Percentiles rank a stretch among this genome's conserved stretches.
Conservation (phyloP, 345 rosid genomes). For the Dipteronia dyeriana region DNA sequence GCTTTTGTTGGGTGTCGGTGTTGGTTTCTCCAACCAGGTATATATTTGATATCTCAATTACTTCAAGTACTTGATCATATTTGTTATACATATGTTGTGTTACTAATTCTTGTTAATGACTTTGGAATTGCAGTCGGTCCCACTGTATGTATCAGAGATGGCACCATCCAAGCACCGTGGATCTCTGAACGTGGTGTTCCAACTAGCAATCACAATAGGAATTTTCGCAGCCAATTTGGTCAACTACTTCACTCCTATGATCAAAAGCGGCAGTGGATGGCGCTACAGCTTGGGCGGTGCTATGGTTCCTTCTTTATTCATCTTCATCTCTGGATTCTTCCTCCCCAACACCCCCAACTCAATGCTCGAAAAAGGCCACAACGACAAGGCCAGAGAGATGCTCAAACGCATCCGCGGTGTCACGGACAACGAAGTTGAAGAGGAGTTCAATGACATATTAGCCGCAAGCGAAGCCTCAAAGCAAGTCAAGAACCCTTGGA, state of each 20-base stretch:
- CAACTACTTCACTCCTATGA: conserved; percentile 38
- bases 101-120: no score
- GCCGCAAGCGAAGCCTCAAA: conserved; percentile 29
- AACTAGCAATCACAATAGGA: conserved; percentile 50
- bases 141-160: conserved; percentile 59
- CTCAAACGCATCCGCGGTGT: neutral
- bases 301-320: conserved; percentile 39
- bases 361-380: conserved; percentile 30
- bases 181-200: conserved; percentile 45
- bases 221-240: conserved; percentile 46
- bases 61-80: no score
- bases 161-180: conserved; percentile 56
- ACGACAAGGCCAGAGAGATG: conserved; percentile 25
- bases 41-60: neutral
- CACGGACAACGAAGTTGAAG: conserved; percentile 28
- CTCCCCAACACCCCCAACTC: conserved; percentile 36
- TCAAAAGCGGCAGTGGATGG: conserved; percentile 36
- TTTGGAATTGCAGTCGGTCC: conserved; percentile 60
- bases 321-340: conserved; percentile 19
- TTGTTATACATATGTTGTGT: neutral
- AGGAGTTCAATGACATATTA: conserved; percentile 37
- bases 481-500: conserved; percentile 33
- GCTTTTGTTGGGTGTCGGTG: conserved; percentile 48
- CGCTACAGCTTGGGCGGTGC: conserved; percentile 38
- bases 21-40: conserved; percentile 58